Percentiles rank a stretch among this genome's conserved stretches.
Conservation (phyloP, 2,329 filamentous ascomycete species). For the Pseudopyricularia javanii region DNA sequence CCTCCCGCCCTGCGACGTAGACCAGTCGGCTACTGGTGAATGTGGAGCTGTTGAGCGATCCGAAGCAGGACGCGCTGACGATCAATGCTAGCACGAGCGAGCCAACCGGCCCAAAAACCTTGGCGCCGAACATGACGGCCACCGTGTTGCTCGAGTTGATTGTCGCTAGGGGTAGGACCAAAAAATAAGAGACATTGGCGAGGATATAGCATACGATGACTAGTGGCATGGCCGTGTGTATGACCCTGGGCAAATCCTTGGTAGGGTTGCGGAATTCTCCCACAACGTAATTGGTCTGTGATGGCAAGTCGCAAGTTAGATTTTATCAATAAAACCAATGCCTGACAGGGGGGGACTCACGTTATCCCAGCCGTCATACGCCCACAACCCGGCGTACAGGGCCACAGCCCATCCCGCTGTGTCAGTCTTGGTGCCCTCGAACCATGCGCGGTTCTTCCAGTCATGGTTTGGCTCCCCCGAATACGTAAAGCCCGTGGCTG, state of each 20-base stretch:
- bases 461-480: conserved; percentile 64
- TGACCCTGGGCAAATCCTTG: conserved; percentile 82
- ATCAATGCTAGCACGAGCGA: conserved; percentile 77
- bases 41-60: conserved; percentile 83
- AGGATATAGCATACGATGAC: conserved; percentile 85
- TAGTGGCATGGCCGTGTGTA: conserved; percentile 90
- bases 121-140: conserved; percentile 83
- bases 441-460: conserved; percentile 85
- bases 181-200: conserved; percentile 87
- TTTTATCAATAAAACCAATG: background rate
- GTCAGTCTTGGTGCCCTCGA: conserved; percentile 69
- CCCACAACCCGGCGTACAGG: conserved; percentile 91
- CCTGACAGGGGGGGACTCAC: conserved; percentile 35
- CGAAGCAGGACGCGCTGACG: conserved; percentile 85
- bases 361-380: conserved; percentile 98
- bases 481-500: conserved; percentile 69
- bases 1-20: conserved; percentile 90
- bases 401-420: conserved; percentile 85
- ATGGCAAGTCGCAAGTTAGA: conserved; percentile 10
- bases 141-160: conserved; percentile 89
- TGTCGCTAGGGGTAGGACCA: conserved; percentile 69
- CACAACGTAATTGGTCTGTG: conserved; percentile 88
- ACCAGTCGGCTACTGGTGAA: conserved; percentile 89
- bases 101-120: conserved; percentile 78
- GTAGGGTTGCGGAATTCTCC: conserved; percentile 90